A percentile compares a stretch with the other conserved stretches of the same genome.
phyloP scores from a whole-genome alignment of 202 grass and related monocot species.

The Tripidium arundinaceum region DNA sequence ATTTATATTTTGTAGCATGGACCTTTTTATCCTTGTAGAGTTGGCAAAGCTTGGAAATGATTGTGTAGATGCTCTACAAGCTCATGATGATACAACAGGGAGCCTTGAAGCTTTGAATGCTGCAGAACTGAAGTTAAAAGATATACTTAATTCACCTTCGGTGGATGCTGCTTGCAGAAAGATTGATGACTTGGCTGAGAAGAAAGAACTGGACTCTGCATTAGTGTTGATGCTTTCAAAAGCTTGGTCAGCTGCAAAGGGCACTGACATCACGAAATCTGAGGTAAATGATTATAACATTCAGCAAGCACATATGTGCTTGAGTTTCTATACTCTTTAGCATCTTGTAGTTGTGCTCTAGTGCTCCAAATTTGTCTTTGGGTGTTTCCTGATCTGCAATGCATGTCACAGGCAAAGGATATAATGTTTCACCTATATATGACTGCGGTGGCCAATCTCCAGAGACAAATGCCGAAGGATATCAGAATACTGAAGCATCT shows the following conservation, averaged over 20 bases:
- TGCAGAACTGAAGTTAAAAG: constrained; percentile 72
- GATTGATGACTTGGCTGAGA: constrained; percentile 82
- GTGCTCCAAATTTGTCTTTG: background rate
- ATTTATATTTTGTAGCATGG: constrained; percentile 10
- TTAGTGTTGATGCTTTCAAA: constrained; percentile 69
- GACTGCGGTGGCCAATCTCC: constrained; percentile 71
- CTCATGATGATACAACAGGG: constrained; percentile 61
- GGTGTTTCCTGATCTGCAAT: background rate
- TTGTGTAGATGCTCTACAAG: constrained; percentile 75
- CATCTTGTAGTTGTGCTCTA: background rate
- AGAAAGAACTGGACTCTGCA: constrained; percentile 76
- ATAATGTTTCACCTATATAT: constrained; percentile 83
- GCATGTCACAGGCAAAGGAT: constrained; percentile 54
- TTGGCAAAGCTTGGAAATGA: constrained; percentile 73
- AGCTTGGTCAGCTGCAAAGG: constrained; percentile 93
- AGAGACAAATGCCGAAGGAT: constrained; percentile 81
- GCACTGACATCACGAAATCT: constrained; percentile 70
- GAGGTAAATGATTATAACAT: constrained; percentile 45
- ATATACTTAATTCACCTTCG: constrained; percentile 75
- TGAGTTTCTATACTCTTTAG: background rate
- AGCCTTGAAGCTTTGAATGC: constrained; percentile 58
- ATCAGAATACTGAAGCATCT: constrained; percentile 89
- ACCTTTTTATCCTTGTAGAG: constrained; percentile 38
- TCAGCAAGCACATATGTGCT: background rate
- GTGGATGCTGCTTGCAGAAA: constrained; percentile 72